Evolutionary conservation across 768 basidiomycete species (phyloP), one percentile per base, ranked within the genome.

Genomic region (Inosperma sp.): DNA sequence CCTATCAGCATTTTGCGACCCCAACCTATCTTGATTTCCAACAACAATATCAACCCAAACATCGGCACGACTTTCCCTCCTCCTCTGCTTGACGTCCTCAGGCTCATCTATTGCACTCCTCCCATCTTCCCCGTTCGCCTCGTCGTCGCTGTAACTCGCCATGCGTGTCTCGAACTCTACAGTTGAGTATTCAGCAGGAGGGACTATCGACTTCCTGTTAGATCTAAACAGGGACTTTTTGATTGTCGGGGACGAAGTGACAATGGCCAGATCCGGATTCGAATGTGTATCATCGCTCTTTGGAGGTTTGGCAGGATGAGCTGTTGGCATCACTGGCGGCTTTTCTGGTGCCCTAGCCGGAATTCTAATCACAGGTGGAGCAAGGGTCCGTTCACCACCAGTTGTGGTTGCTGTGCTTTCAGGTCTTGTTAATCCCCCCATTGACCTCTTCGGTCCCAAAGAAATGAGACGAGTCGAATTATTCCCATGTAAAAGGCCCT

Each of bases 31-130:
- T 56, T 77, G 78, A 40, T 65, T 78, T 36, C 81, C 82, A 2
- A 92, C 88, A 8, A 91, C 68, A 34, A 92, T 92, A 66, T 92
- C 90, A 34, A 92, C 88, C 88, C 90, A 91, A 4, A 88, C 87
- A 60, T 92, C 90, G 44, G 87, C 83, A 57, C 67, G 67, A 60
- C 70, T 68, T 68, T 75, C 72, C 30, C 76, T 66, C 42, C 75
- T 74, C 65, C 60, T 72, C 72, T 67, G 78, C 70, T 70, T 72
- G 54, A 69, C 70, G 37, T 65, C 55, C 55, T 74, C 74, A 7
- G 66, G 60, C 53, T 73, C 77, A 36, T 72, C 66, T 2, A 44
- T 39, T n/a, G n/a, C n/a, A n/a, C n/a, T n/a, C n/a, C n/a, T n/a
- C n/a, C n/a, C n/a, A n/a, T n/a, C n/a, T 26, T 45, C 60, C 7